Base-by-base conservation (phyloP, 1,284 basidiomycete genomes). In the Marasmius fiardii region DNA sequence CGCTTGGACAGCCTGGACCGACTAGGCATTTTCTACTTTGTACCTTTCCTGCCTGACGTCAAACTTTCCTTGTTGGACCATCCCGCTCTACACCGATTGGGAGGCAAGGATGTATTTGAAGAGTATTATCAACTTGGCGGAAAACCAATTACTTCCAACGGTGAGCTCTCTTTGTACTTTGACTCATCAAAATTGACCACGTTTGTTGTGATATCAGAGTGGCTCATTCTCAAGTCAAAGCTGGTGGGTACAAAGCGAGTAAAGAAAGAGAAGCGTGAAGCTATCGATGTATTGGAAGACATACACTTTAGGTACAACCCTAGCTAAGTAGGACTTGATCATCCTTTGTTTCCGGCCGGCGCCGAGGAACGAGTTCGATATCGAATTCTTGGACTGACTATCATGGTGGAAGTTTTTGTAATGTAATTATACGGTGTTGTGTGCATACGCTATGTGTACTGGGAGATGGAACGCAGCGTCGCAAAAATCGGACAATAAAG, bases 51-150 rank as follows among this genome's bases (percentile, higher is more conserved):
- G 11, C 54, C 55, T 26, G 61, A 62, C 20, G 55, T 56, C 18
- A 43, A 54, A 48, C 61, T 62, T 28, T 20, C 21, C 18, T 54
- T 56, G 34, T 47, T 62, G 18, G 51, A 62, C 26, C 43, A 57
- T 43, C 53, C 61, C 39, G 37, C 53, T 39, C 28, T 53, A 18
- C 34, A 33, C n/a, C 34, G 35, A 47, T 16, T 51, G 14, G 57
- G 60, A 28, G 34, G 20, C 26, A 60, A 62, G 48, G 61, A 62
- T 48, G 23, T 54, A 26, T 60, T 62, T 41, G 58, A 60, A 26
- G 53, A 60, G 51, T 62, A 62, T 50, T 55, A 58, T 44, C 34
- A 52, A 14, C 57, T 60, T 12, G 61, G 61, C n/a, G 61, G 61
- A 21, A 50, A 60, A 52, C 59, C 58, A 8, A 33, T 62, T 26